Evolutionary conservation across 768 basidiomycete species (phyloP).

Genomic region (Leccinum ochraceum): DNA sequence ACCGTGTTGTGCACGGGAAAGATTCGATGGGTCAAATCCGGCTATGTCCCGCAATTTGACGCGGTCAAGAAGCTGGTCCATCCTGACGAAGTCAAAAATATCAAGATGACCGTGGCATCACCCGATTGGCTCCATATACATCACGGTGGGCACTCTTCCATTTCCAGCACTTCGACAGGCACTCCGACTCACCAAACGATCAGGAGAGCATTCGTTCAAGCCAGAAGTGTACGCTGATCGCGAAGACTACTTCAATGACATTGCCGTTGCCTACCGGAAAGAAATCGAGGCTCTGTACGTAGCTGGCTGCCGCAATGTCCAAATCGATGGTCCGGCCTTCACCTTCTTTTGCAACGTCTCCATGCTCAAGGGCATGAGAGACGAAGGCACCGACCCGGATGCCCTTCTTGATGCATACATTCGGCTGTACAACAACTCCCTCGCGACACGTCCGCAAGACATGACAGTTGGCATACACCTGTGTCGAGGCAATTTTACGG

Average conservation of each 20-base stretch:
- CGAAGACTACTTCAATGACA: not conserved
- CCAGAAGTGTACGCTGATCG: not conserved
- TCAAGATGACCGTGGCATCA: not conserved
- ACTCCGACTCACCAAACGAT: not conserved
- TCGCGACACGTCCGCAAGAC: not conserved
- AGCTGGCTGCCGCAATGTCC: not conserved
- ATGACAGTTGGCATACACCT: not conserved
- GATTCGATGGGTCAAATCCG: not conserved
- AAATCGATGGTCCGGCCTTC: not conserved
- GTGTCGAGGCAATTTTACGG: not conserved
- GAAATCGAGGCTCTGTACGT: not conserved
- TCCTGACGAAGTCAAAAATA: not conserved
- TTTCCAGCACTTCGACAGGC: not conserved
- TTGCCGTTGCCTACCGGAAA: not conserved
- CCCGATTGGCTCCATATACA: not conserved
- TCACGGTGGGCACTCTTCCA: not conserved
- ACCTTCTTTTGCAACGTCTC: not conserved
- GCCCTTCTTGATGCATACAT: not conserved
- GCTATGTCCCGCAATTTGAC: not conserved
- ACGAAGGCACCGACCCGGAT: not conserved
- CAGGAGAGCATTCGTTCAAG: not conserved
- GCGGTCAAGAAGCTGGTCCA: not conserved
- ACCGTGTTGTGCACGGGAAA: not conserved
- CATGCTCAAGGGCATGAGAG: not conserved
- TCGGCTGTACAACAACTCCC: not conserved